A percentile compares a stretch with the other conserved stretches of the same genome.
These are phyloP conservation scores for Blastocystis sp. DNA, from an alignment of 352 stramenopile species.

Conservation along the genomic window DNA sequence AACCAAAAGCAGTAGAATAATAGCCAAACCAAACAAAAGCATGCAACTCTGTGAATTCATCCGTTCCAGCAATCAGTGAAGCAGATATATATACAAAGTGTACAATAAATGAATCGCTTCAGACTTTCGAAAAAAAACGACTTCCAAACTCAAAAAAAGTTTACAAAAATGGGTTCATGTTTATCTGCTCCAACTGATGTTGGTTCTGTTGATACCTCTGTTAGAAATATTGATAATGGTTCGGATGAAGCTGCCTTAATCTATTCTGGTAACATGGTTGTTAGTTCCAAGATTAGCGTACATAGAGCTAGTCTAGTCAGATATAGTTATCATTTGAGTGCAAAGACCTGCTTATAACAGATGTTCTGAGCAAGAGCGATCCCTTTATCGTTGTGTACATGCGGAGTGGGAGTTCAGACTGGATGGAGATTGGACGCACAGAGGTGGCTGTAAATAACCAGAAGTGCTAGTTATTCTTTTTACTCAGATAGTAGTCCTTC, in stretches of 20 bases:
- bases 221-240: neutral
- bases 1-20: neutral
- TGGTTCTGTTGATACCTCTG: neutral
- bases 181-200: constrained; percentile 18
- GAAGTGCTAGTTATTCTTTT: neutral
- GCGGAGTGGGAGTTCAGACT: neutral
- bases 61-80: neutral
- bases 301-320: neutral
- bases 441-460: constrained; percentile 70
- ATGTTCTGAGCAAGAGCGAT: constrained; percentile 78
- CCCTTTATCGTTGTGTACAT: constrained; percentile 70
- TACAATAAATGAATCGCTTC: neutral
- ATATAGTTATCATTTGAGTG: constrained; percentile 77
- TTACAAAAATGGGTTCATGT: constrained; percentile 29
- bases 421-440: constrained; percentile 70
- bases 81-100: neutral
- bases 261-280: neutral
- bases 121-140: neutral
- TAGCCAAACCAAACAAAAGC: neutral
- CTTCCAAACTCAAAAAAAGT: neutral
- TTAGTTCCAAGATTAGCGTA: constrained; percentile 2
- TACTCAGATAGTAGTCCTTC: constrained; percentile 68
- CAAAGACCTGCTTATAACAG: constrained; percentile 74
- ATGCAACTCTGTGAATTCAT: neutral
- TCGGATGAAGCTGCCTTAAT: constrained; percentile 34